Conservation (phyloP, 805 yeast species). For the Wickerhamomyces subpelliculosus region DNA sequence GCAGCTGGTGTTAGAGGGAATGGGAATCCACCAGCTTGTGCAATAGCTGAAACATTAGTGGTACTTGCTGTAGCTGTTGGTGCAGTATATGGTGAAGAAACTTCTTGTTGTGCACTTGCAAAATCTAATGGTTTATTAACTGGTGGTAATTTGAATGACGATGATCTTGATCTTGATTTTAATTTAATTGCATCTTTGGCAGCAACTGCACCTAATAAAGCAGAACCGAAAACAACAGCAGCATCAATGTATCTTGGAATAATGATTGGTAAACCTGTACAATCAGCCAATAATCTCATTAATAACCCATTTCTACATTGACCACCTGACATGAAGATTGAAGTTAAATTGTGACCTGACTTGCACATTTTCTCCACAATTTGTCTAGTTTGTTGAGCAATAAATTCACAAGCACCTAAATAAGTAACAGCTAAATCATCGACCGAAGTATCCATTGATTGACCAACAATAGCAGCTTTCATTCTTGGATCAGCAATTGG, state of each 20-base stretch:
- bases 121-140: constrained; percentile 19
- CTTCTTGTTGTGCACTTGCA: constrained; percentile 13
- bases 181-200: constrained; percentile 50
- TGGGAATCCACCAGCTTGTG: constrained; percentile 32
- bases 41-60: constrained; percentile 36
- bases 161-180: constrained; percentile 13
- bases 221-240: constrained; percentile 95
- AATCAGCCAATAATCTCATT: constrained; percentile 86
- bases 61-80: constrained; percentile 72
- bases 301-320: constrained; percentile 90
- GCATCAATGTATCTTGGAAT: constrained; percentile 95
- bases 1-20: constrained; percentile 40
- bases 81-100: constrained; percentile 69
- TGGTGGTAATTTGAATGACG: constrained; percentile 22
- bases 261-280: constrained; percentile 85
- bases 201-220: constrained; percentile 91
- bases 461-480: constrained; percentile 91
- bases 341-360: constrained; percentile 69
- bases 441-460: constrained; percentile 81
- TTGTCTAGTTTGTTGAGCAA: constrained; percentile 96
- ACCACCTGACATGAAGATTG: constrained; percentile 91
- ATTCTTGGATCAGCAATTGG: constrained; percentile 95
- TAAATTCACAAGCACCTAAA: constrained; percentile 92
- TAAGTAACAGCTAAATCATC: constrained; percentile 82
- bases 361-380: constrained; percentile 79